Evolutionary conservation across 2,329 filamentous ascomycete species (phyloP), one percentile per base, ranked within the genome.

Genomic region (Hypoxylon sp.): DNA sequence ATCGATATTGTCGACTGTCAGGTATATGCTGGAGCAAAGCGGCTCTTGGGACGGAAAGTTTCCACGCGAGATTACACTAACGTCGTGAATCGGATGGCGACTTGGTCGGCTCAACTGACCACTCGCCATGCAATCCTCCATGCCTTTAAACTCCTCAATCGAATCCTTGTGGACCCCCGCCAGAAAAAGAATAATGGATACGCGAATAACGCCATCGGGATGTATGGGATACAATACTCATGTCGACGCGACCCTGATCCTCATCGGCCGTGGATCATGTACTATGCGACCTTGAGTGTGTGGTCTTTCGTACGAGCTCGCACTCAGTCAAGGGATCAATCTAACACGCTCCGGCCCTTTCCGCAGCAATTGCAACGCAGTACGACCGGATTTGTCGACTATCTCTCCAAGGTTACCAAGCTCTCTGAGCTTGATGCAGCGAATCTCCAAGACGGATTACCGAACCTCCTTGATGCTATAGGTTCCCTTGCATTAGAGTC

Each of bases 1-100:
- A 92, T 94, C 44, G 93, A 97, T 75, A 92, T 97, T 46, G 89
- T 96, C 24, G 93, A 97, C 78, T 94, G 93, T 75, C 93, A 97
- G 78, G 93, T 97, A 48, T 97, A 93, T 77, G 93, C 93, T 0
- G 92, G 93, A 1, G 92, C 92, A 0, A 91, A 89, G 63, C 88
- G 92, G 17, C 82, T 97, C 0, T 86, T 97, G 1, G 93, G 93
- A 7, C 88, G 93, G 44, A 91, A 91, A 17, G 92, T 97, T 46
- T 93, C 92, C 0, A 86, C 88, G 0, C 86, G 91, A 56, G 94
- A 97, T 80, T 91, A 93, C 72, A 85, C 84, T 50, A 90, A 90
- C 32, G 92, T 93, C 1, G 88, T 91, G 47, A 85, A 89, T 54
- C 89, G 92, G 67, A 94, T 97, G 91, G 89, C 88, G 47, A 84